Conservation (phyloP, 805 yeast genomes). For the Kodamaea sagamina region DNA sequence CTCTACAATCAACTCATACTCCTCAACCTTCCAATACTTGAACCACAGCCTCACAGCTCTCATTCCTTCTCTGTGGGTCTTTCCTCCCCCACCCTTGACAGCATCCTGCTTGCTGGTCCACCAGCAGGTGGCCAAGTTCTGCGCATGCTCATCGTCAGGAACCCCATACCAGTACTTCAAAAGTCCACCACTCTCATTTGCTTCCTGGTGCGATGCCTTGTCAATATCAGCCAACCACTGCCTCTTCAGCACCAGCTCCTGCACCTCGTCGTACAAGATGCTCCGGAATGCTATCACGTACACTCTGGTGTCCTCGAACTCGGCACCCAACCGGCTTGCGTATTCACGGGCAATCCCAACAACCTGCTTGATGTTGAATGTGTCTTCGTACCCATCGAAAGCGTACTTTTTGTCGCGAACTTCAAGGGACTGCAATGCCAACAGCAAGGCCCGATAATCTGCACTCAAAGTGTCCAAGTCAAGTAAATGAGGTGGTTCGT, state of each 20-base stretch:
- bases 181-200: constrained; percentile 38
- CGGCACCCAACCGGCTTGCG: constrained; percentile 13
- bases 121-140: constrained; percentile 43
- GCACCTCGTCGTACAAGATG: constrained; percentile 27
- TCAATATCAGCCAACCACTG: constrained; percentile 30
- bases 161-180: constrained; percentile 43
- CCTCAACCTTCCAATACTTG: constrained; percentile 38
- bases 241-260: constrained; percentile 25
- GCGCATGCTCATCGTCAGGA: constrained; percentile 32
- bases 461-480: constrained; percentile 23
- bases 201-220: constrained; percentile 35
- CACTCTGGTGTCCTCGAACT: constrained; percentile 19
- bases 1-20: constrained; percentile 24
- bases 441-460: constrained; percentile 26
- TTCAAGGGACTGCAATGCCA: constrained; percentile 32
- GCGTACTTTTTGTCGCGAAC: constrained; percentile 25
- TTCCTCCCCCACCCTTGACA: constrained; percentile 34
- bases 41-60: constrained; percentile 33
- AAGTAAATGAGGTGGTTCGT: constrained; percentile 27
- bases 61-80: constrained; percentile 35
- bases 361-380: constrained; percentile 31
- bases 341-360: constrained; percentile 19
- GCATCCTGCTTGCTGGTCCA: constrained; percentile 35
- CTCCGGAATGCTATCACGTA: constrained; percentile 40
- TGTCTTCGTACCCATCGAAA: constrained; percentile 21